phyloP scores from a whole-genome alignment of 164 flowering plant species.

The Aristolochia californica region DNA sequence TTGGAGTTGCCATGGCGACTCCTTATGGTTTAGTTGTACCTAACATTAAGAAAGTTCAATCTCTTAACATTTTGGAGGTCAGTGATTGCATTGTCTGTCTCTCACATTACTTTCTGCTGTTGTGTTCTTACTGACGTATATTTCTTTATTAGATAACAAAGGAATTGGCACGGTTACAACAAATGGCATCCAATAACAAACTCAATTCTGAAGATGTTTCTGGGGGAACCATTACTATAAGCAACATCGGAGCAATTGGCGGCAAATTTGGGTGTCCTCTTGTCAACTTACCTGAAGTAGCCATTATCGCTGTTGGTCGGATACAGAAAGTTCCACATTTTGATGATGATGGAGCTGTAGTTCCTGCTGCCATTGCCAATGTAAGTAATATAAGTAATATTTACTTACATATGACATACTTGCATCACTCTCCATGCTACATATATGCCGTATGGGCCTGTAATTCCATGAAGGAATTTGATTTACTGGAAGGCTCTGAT shows the following conservation, averaged over 20 bases:
- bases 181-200: conserved; percentile 61
- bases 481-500: too few species aligned
- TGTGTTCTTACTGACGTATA: background rate
- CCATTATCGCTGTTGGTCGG: conserved; percentile 86
- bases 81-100: conserved; percentile 8
- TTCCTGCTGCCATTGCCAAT: conserved; percentile 67
- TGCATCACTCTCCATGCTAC: too few species aligned
- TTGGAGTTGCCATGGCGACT: conserved; percentile 98
- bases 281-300: conserved; percentile 82
- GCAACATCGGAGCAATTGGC: conserved; percentile 96
- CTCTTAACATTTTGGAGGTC: conserved; percentile 81
- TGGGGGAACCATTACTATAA: conserved; percentile 84
- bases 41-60: conserved; percentile 83
- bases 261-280: conserved; percentile 87
- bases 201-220: conserved; percentile 64
- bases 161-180: conserved; percentile 70
- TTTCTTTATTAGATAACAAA: conserved; percentile 50
- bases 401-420: too few species aligned
- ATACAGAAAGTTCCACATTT: conserved; percentile 64
- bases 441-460: too few species aligned
- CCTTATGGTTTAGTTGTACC: conserved; percentile 88
- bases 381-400: conserved; percentile 28
- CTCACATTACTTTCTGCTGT: background rate
- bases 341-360: conserved; percentile 56
- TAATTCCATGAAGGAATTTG: too few species aligned